Evolutionary conservation across 1,284 basidiomycete species (phyloP).

Genomic region (Lentinula novae-zelandiae): DNA sequence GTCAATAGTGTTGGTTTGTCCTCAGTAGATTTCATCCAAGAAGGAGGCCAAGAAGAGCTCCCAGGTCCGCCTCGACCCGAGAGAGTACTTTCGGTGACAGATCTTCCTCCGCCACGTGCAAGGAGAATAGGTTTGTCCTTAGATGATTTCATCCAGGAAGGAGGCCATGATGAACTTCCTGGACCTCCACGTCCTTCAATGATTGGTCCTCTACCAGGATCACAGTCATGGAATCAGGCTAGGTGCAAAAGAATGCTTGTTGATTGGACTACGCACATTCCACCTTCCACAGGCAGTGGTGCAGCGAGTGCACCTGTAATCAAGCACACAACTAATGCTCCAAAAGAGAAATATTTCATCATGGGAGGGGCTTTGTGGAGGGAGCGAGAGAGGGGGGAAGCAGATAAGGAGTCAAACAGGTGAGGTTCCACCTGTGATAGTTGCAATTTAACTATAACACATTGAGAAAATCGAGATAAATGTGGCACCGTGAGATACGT

Average conservation of each 20-base stretch:
- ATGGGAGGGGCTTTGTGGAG: background rate
- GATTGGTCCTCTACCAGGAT: background rate
- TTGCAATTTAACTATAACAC: background rate
- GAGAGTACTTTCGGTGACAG: background rate
- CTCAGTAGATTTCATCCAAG: background rate
- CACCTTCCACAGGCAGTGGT: background rate
- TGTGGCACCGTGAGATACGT: slow-evolving; percentile 1
- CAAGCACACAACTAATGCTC: background rate
- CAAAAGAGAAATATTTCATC: background rate
- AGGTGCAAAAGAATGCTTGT: background rate
- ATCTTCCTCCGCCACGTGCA: background rate
- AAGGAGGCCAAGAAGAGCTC: slow-evolving; percentile 3
- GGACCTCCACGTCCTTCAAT: background rate
- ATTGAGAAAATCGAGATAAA: background rate
- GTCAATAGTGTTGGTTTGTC: background rate
- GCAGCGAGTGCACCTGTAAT: background rate
- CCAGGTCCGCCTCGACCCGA: background rate
- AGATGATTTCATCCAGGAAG: background rate
- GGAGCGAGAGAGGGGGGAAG: background rate
- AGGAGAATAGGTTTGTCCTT: background rate
- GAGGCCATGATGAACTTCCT: background rate
- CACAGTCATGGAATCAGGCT: background rate
- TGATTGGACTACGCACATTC: background rate
- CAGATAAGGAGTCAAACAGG: background rate
- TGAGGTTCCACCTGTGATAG: background rate